Evolutionary conservation across 306 rosid species (phyloP), one percentile per base, ranked within the genome.

Genomic region (Corylus heterophylla): DNA sequence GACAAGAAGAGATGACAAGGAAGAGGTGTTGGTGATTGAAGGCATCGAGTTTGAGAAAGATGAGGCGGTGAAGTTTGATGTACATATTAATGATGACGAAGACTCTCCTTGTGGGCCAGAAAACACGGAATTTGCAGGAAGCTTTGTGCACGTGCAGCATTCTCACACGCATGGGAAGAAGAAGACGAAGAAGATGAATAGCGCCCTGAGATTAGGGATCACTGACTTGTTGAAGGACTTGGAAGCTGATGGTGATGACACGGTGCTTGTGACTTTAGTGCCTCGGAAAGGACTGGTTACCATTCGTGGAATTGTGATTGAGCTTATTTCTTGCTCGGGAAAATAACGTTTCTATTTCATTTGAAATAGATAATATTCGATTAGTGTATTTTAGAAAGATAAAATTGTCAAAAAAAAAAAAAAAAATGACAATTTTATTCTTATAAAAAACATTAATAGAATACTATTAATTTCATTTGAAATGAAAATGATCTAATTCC

Each of bases 131-230:
- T 94, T 89, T 75, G 97, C 94, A 0, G 98, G 98, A 3, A 92
- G 98, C 77, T 94, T 89, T 82, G 94, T 94, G 78, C 92, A 37
- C 25, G 90, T 92, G 44, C 92, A 94, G 1, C 98, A 94, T 64
- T 73, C 72, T 27, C 88, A 86, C n/a, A 76, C 72, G 49, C 84
- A 89, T 49, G 72, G 71, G 52, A 84, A 80, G 79, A 88, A 77
- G 35, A 55, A 66, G 0, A 75, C 18, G 0, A 94, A 22, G 25
- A 22, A 22, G 25, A 22, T 22, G 25, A 22, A 22, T 22, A 22
- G 25, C 25, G 25, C 93, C 39, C 74, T 94, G 59, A 92, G 83
- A 58, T 56, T 94, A 3, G 97, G 91, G 59, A 49, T 94, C 18
- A 86, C 87, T 0, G 94, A 90, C 69, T 54, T 90, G 87, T 78